Conservation (phyloP, 768 basidiomycete genomes). For the Phaeotremella skinneri region DNA sequence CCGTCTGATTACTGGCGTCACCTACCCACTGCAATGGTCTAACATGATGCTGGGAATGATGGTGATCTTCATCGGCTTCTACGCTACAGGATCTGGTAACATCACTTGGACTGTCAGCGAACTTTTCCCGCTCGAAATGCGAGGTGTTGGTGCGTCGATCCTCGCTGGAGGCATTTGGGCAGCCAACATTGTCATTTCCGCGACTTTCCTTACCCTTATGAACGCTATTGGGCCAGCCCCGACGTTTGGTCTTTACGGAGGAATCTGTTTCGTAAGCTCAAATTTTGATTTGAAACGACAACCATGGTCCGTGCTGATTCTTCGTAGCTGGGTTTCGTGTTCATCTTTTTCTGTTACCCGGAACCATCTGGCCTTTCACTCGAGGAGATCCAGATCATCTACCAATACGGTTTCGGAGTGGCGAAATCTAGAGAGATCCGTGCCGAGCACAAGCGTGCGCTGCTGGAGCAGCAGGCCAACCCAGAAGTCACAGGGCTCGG, state of each 20-base stretch:
- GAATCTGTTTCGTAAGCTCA: slow-evolving; percentile 30
- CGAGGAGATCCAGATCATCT: slow-evolving; percentile 34
- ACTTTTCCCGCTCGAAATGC: slow-evolving; percentile 35
- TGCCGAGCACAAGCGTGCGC: slow-evolving; percentile 20
- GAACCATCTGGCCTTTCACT: slow-evolving; percentile 35
- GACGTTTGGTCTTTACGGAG: slow-evolving; percentile 29
- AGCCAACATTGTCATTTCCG: slow-evolving; percentile 40
- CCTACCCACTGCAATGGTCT: slow-evolving; percentile 29
- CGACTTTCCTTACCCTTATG: slow-evolving; percentile 37
- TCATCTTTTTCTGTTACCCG: slow-evolving; percentile 40
- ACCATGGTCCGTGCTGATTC: not conserved
- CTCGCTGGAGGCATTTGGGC: slow-evolving; percentile 32
- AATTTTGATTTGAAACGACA: not conserved
- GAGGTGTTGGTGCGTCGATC: slow-evolving; percentile 28
- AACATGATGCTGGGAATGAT: slow-evolving; percentile 31
- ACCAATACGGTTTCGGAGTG: slow-evolving; percentile 40
- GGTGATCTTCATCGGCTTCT: slow-evolving; percentile 35
- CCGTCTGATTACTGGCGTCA: slow-evolving; percentile 21
- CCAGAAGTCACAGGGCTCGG: too few relatives aligned
- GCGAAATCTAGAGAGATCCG: slow-evolving; percentile 29
- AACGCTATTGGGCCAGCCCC: slow-evolving; percentile 31
- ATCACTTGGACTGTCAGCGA: slow-evolving; percentile 34
- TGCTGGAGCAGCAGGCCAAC: not conserved
- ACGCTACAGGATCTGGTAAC: slow-evolving; percentile 27
- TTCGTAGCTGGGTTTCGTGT: slow-evolving; percentile 30